Evolutionary conservation across 2,329 filamentous ascomycete genomes (phyloP), one percentile per base, ranked within the genome.

Genomic region (Parastagonospora avenae): DNA sequence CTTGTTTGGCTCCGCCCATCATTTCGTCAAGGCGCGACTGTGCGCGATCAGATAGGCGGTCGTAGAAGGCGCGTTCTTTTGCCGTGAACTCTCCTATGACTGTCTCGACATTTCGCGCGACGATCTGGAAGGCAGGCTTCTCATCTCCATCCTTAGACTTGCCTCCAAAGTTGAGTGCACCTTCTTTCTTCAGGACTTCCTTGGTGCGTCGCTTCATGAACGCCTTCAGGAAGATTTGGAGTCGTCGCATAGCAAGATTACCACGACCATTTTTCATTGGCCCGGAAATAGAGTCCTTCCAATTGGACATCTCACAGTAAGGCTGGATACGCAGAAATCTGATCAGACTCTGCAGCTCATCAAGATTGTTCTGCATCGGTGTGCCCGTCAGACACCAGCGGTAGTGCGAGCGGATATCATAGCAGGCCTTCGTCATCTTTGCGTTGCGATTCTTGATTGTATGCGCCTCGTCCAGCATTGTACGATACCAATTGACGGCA

Each of bases 191-290:
- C 54, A 99, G 78, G n/a, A 99, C 91, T 16, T 96, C 92, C 75
- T 99, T 99, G 8, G 92, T 97, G 36, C 94, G 86, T n/a, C 94
- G 87, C 78, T 97, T 96, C 94, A 99, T 99, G 77, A 96, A 96
- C 48, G 92, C 93, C 47, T 90, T 88, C 4, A 99, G 79, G 54
- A 96, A 86, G 49, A 89, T 86, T 61, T 96, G 92, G 29, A 99
- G 79, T 38, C 94, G 85, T 43, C 87, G 84, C 71, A 99, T 95
- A 12, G 94, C 93, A 50, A 97, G 83, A 46, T 92, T 90, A 9
- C 93, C 94, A 54, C 89, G 88, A 7, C 92, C 92, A 54, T 89
- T 91, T 77, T 93, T 96, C 83, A 99, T 85, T 0, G 94, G 94
- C 38, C 83, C 79, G 46, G 92, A 92, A 52, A 99, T 99, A 50